Evolutionary conservation across 106 monocot species (phyloP).

Genomic region (Acanthochlamys bracteata): DNA sequence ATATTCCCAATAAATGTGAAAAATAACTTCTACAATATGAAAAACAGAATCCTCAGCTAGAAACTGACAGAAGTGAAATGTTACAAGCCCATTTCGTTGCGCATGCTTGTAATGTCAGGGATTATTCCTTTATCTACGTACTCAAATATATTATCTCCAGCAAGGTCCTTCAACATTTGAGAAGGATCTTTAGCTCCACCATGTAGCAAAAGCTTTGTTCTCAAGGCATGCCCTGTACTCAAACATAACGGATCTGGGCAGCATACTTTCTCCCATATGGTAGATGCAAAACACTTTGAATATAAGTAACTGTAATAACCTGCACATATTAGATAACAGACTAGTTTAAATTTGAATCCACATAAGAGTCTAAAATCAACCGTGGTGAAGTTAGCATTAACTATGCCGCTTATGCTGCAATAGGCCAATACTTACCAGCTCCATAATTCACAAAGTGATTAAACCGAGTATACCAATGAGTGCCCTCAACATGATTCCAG

Average conservation of each 20-base stretch:
- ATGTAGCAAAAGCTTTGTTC: conserved; percentile 52
- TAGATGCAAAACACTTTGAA: conserved; percentile 82
- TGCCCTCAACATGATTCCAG: conserved; percentile 81
- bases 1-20: no score
- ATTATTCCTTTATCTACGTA: conserved; percentile 40
- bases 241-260: conserved; percentile 63
- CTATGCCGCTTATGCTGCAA: neutral
- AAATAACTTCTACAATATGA: no score
- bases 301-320: conserved; percentile 96
- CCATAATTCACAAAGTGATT: conserved; percentile 88
- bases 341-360: neutral
- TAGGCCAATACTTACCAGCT: conserved; percentile 39
- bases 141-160: conserved; percentile 37
- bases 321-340: conserved; percentile 1
- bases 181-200: conserved; percentile 78
- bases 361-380: no score
- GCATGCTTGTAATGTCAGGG: conserved; percentile 59
- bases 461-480: conserved; percentile 87
- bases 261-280: conserved; percentile 84
- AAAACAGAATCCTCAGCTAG: no score
- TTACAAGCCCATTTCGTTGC: conserved; percentile 36
- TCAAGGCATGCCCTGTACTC: conserved; percentile 42
- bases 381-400: no score
- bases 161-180: conserved; percentile 47
- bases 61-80: neutral